Evolutionary conservation across 1,284 basidiomycete genomes (phyloP).

Genomic region (Cerrena zonata): DNA sequence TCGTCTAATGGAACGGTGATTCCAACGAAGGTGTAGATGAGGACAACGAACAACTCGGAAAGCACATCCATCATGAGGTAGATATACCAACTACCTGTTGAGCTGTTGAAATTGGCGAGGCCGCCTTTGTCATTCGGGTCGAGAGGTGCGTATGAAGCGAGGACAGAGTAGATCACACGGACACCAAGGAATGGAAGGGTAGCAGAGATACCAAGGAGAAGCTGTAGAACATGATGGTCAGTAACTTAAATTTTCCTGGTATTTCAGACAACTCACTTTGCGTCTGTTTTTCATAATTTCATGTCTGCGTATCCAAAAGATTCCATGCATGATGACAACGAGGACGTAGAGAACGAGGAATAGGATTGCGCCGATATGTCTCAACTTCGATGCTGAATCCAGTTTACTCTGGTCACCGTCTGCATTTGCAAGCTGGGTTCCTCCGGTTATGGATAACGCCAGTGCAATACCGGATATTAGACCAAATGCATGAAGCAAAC

Average conservation of each 20-base stretch:
- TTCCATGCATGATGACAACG: slow-evolving; percentile 37
- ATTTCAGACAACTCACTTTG: slow-evolving; percentile 26
- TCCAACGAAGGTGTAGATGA: slow-evolving; percentile 44
- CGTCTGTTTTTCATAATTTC: slow-evolving; percentile 47
- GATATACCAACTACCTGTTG: slow-evolving; percentile 48
- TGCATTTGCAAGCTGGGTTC: slow-evolving; percentile 11
- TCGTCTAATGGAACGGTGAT: slow-evolving; percentile 6
- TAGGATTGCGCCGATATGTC: slow-evolving; percentile 45
- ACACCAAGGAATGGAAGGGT: slow-evolving; percentile 56
- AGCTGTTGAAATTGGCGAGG: slow-evolving; percentile 46
- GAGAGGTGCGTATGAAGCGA: slow-evolving; percentile 39
- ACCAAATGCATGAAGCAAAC: slow-evolving; percentile 32
- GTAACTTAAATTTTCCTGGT: neutral
- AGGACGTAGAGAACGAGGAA: slow-evolving; percentile 44
- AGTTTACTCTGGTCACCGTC: slow-evolving; percentile 10
- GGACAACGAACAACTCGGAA: slow-evolving; percentile 49
- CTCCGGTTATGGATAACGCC: slow-evolving; percentile 47
- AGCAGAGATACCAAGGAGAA: slow-evolving; percentile 45
- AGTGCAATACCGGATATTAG: slow-evolving; percentile 41
- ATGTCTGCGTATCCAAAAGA: slow-evolving; percentile 44
- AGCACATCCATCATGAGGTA: slow-evolving; percentile 52
- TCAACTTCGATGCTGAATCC: slow-evolving; percentile 28
- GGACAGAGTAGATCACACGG: slow-evolving; percentile 48
- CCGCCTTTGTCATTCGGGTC: slow-evolving; percentile 1
- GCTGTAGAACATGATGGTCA: slow-evolving; percentile 26